Base-by-base conservation (phyloP, 2,329 filamentous ascomycete genomes). In the Stachybotrys echinatus region DNA sequence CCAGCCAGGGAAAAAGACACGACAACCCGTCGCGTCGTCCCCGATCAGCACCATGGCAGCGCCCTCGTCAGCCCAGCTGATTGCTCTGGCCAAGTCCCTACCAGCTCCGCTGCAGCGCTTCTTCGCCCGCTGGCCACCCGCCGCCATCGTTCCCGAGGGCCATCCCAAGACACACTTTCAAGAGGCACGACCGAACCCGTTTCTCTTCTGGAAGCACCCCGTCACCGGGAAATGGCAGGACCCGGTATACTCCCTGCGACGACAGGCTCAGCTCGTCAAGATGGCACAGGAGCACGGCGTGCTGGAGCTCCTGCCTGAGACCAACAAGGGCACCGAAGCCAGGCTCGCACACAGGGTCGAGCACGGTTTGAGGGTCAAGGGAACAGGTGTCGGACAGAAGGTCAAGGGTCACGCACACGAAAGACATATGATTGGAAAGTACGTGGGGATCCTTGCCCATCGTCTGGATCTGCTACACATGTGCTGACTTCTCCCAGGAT, bases 331-430 rank as follows among this genome's bases (percentile, higher is more conserved):
- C 59, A 86, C 85, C 2, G 86, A 84, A 58, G 79, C 81, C 65
- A 84, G 78, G 67, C 79, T 91, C 62, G 78, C 82, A 61, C 81
- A 84, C 67, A 76, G 89, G 51, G 81, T 90, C 51, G 88, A 95
- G 74, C 79, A 86, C 56, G 92, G 92, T 46, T 67, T 96, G 68
- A 79, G 85, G 54, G 88, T 96, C 51, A 92, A 92, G 81, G 92
- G 92, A 61, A 97, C 92, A 2, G 92, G 94, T 77, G 84, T 90
- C 58, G 92, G 91, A 51, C 85, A 96, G 73, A 85, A 80, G 71
- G 92, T 96, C 68, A 99, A 97, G 86, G 94, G 94, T 69, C 92
- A 96, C 72, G 79, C 84, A 61, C 89, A 92, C 83, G 94, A 99
- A 77, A 83, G 94, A 66, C 87, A 87, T 62, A 75, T 96, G 74